Conservation (phyloP, 345 rosid genomes). For the Citrus mangshanensis region DNA sequence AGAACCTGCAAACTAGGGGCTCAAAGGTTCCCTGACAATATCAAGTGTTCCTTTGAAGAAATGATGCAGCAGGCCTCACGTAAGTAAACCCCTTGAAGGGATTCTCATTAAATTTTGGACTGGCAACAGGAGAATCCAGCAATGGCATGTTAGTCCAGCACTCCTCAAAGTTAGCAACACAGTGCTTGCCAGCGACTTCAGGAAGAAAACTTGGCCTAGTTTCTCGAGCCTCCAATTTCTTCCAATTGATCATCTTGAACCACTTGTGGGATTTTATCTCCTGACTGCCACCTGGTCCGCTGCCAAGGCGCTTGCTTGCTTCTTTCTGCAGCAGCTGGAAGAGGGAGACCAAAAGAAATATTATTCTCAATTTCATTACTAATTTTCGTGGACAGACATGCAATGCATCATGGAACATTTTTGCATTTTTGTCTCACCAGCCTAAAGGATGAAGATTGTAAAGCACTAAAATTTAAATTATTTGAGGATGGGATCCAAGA, state of each 20-base stretch:
- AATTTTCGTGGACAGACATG: neutral
- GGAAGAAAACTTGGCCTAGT: constrained; percentile 49
- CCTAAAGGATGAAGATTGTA: neutral
- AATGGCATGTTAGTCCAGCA: constrained; percentile 50
- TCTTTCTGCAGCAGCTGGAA: constrained; percentile 48
- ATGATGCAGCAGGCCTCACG: constrained; percentile 36
- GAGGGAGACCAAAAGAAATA: neutral
- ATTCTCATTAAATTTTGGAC: constrained; percentile 39
- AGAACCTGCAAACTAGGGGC: neutral
- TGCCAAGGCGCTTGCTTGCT: constrained; percentile 43
- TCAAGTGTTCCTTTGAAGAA: constrained; percentile 29
- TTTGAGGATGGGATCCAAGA: neutral
- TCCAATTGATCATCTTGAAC: constrained; percentile 49
- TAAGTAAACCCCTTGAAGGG: constrained; percentile 46
- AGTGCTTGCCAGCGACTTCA: constrained; percentile 45
- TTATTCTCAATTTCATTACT: neutral
- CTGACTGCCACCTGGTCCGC: constrained; percentile 37
- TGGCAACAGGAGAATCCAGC: constrained; percentile 48
- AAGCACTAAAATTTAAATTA: constrained; percentile 6
- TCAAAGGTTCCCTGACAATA: neutral
- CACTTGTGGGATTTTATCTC: constrained; percentile 51
- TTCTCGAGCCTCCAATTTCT: constrained; percentile 46
- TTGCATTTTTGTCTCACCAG: neutral
- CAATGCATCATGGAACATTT: neutral
- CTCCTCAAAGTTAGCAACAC: constrained; percentile 52